phyloP scores from a whole-genome alignment of 176 grass and related monocot genomes.

The Oropetium thomaeum region DNA sequence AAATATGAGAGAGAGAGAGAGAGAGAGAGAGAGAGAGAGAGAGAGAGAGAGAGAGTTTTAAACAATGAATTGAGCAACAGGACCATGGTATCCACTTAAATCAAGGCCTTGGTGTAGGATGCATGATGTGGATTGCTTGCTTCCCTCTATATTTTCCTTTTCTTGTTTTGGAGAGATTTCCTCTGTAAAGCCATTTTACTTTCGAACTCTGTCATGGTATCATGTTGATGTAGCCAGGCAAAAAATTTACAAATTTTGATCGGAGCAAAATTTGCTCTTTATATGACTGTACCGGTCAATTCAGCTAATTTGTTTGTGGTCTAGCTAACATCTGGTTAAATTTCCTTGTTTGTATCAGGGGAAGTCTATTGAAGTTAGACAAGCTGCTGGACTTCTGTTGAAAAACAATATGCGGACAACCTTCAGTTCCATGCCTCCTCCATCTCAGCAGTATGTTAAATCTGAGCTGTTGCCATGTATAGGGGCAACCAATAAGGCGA shows the following conservation, averaged over 20 bases:
- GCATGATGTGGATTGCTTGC: background rate
- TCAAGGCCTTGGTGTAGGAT: background rate
- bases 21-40: too few relatives aligned
- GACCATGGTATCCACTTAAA: background rate
- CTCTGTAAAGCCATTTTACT: background rate
- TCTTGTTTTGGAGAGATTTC: background rate
- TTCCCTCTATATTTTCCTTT: background rate
- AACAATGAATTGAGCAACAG: background rate
- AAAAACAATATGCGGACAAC: conserved; percentile 77
- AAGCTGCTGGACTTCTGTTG: conserved; percentile 84
- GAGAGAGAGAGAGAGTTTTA: too few relatives aligned
- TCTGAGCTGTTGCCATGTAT: conserved; percentile 80
- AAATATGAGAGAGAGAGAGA: background rate
- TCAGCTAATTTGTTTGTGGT: background rate
- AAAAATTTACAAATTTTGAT: background rate
- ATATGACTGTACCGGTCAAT: conserved; percentile 3
- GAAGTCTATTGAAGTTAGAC: conserved; percentile 77
- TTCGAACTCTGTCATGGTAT: background rate
- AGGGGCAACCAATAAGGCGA: conserved; percentile 67
- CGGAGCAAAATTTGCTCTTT: background rate
- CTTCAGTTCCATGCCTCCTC: conserved; percentile 62
- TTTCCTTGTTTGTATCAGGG: conserved; percentile 52
- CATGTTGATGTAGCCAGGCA: conserved; percentile 14
- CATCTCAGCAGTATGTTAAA: conserved; percentile 75
- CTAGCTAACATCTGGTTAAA: conserved; percentile 25